phyloP scores from a whole-genome alignment of 768 basidiomycete species.

The Hericium alpestre region DNA sequence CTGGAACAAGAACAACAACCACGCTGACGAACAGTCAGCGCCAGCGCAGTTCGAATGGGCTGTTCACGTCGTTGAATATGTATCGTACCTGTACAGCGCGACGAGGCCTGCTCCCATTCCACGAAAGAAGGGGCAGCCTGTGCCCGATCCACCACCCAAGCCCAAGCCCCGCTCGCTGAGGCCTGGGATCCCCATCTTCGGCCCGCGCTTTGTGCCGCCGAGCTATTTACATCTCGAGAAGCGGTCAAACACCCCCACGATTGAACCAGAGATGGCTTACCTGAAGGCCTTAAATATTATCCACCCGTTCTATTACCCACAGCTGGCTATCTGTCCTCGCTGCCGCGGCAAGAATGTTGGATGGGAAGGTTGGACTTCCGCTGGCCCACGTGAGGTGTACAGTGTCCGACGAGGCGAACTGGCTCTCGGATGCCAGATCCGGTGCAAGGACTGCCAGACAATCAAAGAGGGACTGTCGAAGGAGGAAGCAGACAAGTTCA shows the following conservation, averaged over 20 bases:
- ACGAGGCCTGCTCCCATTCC: too few species aligned
- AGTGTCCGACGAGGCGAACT: slow-evolving; percentile 10
- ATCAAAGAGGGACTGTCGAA: too few species aligned
- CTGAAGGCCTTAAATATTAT: too few species aligned
- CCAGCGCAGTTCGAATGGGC: slow-evolving; percentile 13
- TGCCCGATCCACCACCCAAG: background rate
- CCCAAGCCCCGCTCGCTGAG: background rate
- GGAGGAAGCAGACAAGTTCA: too few species aligned
- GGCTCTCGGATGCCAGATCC: slow-evolving; percentile 9
- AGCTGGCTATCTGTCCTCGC: too few species aligned
- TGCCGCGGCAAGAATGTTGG: too few species aligned
- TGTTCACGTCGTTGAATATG: too few species aligned
- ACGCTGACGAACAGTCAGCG: slow-evolving; percentile 1
- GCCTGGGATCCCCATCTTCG: slow-evolving; percentile 10
- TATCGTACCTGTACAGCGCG: too few species aligned
- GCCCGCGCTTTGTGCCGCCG: slow-evolving; percentile 17
- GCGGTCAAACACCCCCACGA: background rate
- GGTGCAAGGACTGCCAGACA: slow-evolving; percentile 11
- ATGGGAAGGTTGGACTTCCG: slow-evolving; percentile 12
- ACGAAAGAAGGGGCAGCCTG: too few species aligned
- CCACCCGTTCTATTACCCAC: too few species aligned
- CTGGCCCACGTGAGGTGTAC: slow-evolving; percentile 14
- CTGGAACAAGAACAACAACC: too few species aligned
- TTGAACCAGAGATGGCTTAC: slow-evolving; percentile 3
- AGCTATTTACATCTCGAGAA: slow-evolving; percentile 8